phyloP scores from a whole-genome alignment of 1,284 basidiomycete species.

The Hemileia vastatrix region DNA sequence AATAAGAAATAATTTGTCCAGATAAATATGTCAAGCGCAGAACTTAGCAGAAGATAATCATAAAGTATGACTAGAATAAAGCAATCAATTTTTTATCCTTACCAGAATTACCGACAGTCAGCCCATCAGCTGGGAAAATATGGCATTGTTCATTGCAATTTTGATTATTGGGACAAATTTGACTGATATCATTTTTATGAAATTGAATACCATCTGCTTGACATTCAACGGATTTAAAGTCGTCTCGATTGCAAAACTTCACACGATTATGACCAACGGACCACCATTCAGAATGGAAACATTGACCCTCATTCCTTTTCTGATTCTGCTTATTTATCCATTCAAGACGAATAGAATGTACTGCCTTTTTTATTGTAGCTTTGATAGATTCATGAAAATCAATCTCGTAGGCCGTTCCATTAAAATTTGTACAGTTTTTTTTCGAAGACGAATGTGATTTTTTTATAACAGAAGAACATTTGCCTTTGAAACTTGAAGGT shows the following conservation, averaged over 20 bases:
- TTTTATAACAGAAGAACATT: neutral
- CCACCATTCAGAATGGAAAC: conserved; percentile 21
- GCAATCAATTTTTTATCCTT: too few relatives aligned
- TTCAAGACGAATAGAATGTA: conserved; percentile 1
- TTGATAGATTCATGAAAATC: conserved; percentile 4
- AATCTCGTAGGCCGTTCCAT: neutral
- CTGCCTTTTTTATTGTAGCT: neutral
- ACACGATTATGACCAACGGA: neutral
- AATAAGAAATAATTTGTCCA: too few relatives aligned
- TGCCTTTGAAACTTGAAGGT: neutral
- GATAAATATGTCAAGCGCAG: too few relatives aligned
- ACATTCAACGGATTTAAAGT: neutral
- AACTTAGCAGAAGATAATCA: too few relatives aligned
- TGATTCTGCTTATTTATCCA: too few relatives aligned
- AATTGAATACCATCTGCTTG: neutral
- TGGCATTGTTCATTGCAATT: neutral
- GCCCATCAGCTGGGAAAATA: neutral
- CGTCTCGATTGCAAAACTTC: neutral
- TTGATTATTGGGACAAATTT: neutral
- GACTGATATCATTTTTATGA: conserved; percentile 3
- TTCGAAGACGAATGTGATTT: neutral
- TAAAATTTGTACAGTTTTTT: neutral
- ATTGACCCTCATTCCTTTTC: neutral
- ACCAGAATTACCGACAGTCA: neutral
- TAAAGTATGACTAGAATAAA: too few relatives aligned